Evolutionary conservation across 163 green algal species (phyloP), one percentile per base, ranked within the genome.

Genomic region (Trebouxia gelatinosa): DNA sequence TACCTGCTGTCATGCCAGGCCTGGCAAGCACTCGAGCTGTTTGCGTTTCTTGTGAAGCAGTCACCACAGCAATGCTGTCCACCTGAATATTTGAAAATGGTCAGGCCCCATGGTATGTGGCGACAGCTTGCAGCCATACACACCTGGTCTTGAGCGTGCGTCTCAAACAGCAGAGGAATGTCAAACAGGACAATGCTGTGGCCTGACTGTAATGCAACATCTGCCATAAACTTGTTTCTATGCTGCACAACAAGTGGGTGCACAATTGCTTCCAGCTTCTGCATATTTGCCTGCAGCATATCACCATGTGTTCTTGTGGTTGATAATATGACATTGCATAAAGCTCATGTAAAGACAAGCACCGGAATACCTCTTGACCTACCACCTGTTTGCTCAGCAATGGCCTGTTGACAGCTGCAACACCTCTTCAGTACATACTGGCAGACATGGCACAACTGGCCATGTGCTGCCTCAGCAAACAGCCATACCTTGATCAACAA

Each of bases 121-220:
- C 23, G 13, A 51, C 11, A 74, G 19, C 28, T 29, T 13, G 34
- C 9, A 35, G 9, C 35, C n/a, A 40, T 19, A 21, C 32, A 50
- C 17, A 84, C 80, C 67, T 78, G 35, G n/a, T 51, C 34, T 58
- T 95, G 78, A 6, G 79, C 82, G 0, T 79, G 61, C 0, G 85
- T 95, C 80, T 97, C 93, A 65, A 84, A 97, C 50, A 97, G 86
- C 78, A 97, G 84, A 26, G 93, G 93, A 9, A 97, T 91, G 74
- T 97, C 93, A n/a, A 95, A 77, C 35, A 90, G 82, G 6, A 91
- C 78, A 23, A 92, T 50, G 19, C 68, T 32, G 5, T 72, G 50
- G 13, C 79, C 79, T 29, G 68, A 6, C 3, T 61, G 3, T 13
- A 31, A 17, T 16, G 37, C 46, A 29, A 86, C 72, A 43, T 82